Base-by-base conservation (phyloP, 2,329 filamentous ascomycete genomes). In the Zopfia rhizophila region DNA sequence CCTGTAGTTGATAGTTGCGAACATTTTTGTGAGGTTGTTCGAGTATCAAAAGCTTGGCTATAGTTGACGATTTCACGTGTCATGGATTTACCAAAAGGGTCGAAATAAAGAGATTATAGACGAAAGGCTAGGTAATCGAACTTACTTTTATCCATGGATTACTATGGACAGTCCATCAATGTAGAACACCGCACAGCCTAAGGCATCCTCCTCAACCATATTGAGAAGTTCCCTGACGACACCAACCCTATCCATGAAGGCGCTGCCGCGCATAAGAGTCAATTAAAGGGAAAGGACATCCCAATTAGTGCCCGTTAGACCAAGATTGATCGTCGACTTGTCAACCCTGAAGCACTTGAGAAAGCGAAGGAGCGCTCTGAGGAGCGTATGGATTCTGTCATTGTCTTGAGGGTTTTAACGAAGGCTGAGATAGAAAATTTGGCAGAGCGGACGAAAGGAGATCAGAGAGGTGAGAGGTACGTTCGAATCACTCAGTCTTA, bases 361-460 rank as follows among this genome's bases (percentile, higher is more conserved):
- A 82, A 89, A 51, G 89, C 89, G n/a, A 89, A 94, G 61, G 92
- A 97, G 75, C 82, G 93, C 21, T 97, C 89, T 58, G 93, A 97
- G 72, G 89, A 95, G 60, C 84, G 91, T 12, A 84, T 91, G 48
- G 91, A 96, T 64, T 95, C 91, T 70, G 91, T 97, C 48, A 96
- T 97, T 69, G 91, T 97, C 2, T 78, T 97, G 44, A 82, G 92
- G 45, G 93, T 97, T 5, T 72, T 97, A 66, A 89, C 85, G 35
- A 90, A 89, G 71, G 90, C 95, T 58, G 91, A 97, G 65, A 96
- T 97, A 44, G 88, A 96, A 71, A 86, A 85, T 22, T 91, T 96
- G 66, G 91, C 91, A 10, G 82, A 86, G 53, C 88, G 87, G 36
- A 97, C 93, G 7, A n/a, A 85, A 87, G 55, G 84, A 90, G 64